Percentiles rank a stretch among this genome's conserved stretches.
Conservation (phyloP, 495 filamentous ascomycete genomes). For the Talaromyces proteolyticus region DNA sequence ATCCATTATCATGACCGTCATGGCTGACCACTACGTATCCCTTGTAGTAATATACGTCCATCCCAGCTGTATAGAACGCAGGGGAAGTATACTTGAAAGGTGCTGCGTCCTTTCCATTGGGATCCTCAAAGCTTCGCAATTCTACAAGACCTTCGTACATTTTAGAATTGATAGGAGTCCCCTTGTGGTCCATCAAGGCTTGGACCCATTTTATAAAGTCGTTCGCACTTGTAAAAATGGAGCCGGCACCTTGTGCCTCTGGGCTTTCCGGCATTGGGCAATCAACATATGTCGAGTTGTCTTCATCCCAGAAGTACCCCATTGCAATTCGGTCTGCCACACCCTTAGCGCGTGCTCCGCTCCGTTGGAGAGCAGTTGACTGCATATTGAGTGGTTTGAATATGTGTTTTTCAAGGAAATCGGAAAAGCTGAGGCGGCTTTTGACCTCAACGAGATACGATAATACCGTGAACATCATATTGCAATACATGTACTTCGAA, state of each 20-base stretch:
- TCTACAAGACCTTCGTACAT: constrained; percentile 11
- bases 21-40: constrained; percentile 12
- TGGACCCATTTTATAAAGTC: constrained; percentile 39
- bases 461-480: constrained; percentile 38
- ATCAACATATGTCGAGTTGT: neutral
- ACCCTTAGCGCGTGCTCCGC: constrained; percentile 15
- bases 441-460: constrained; percentile 34
- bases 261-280: constrained; percentile 9
- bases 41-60: constrained; percentile 12
- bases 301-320: constrained; percentile 13
- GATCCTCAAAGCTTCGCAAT: constrained; percentile 4
- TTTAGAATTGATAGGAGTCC: constrained; percentile 4
- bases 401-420: constrained; percentile 27
- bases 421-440: constrained; percentile 27
- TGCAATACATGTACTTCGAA: constrained; percentile 38
- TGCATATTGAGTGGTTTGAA: constrained; percentile 34
- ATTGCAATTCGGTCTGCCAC: constrained; percentile 21
- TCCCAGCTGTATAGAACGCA: constrained; percentile 9
- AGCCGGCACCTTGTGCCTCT: constrained; percentile 33
- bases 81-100: constrained; percentile 10
- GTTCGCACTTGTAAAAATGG: constrained; percentile 31
- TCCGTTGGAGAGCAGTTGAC: constrained; percentile 22
- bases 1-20: constrained; percentile 9
- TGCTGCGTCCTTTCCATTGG: neutral
- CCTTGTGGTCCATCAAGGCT: constrained; percentile 15